These are phyloP conservation scores for Calonectria henricotiae DNA, from an alignment of 2,329 filamentous ascomycete species.

Conservation along the genomic window DNA sequence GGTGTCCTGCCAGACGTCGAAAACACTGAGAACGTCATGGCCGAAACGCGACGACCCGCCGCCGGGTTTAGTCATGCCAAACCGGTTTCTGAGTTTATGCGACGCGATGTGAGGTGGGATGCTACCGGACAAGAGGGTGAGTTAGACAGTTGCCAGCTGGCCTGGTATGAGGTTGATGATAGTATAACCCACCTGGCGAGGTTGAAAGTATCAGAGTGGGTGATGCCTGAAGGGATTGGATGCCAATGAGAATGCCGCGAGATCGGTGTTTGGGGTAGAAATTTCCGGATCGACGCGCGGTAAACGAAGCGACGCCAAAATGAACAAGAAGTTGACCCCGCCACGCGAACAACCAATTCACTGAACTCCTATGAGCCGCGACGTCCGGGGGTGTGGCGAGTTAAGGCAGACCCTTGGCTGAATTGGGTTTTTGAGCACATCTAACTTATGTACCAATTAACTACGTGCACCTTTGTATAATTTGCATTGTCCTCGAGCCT, in stretches of 20 bases:
- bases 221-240: background rate
- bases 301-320: slow-evolving; percentile 16
- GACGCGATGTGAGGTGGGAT: background rate
- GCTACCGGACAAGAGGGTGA: background rate
- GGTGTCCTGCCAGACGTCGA: slow-evolving; percentile 56
- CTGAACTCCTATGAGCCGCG: slow-evolving; percentile 2
- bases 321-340: slow-evolving; percentile 11
- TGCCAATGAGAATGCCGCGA: slow-evolving; percentile 7
- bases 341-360: slow-evolving; percentile 18
- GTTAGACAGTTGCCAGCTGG: background rate
- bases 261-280: slow-evolving; percentile 25
- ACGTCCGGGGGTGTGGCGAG: slow-evolving; percentile 14
- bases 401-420: slow-evolving; percentile 17
- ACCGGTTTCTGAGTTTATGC: slow-evolving; percentile 19
- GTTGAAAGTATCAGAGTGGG: slow-evolving; percentile 2
- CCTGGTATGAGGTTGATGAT: background rate
- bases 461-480: background rate
- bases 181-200: background rate
- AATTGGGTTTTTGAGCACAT: slow-evolving; percentile 23
- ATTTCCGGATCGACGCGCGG: slow-evolving; percentile 24
- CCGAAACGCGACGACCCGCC: slow-evolving; percentile 46
- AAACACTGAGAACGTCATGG: slow-evolving; percentile 52
- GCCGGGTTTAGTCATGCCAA: slow-evolving; percentile 40
- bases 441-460: background rate
- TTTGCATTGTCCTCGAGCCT: background rate